Percentiles rank a stretch among this genome's conserved stretches.
Evolutionary conservation across 1,284 basidiomycete species (phyloP).

Genomic region (Irpex lacteus): DNA sequence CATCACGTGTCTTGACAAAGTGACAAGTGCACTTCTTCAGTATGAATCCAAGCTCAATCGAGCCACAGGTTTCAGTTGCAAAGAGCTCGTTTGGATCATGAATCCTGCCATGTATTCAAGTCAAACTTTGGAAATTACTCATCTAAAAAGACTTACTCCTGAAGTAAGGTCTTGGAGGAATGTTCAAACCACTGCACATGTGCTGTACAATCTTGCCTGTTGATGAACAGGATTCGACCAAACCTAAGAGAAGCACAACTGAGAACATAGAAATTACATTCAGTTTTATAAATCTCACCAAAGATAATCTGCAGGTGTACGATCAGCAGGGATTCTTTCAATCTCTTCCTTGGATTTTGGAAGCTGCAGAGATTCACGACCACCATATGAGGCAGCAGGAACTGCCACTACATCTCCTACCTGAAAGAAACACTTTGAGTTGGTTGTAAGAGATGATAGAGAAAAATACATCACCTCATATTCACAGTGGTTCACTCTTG

Average conservation of each 20-base stretch:
- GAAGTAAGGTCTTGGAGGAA: constrained; percentile 51
- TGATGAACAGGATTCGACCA: constrained; percentile 54
- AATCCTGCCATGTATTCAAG: constrained; percentile 24
- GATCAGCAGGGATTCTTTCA: constrained; percentile 32
- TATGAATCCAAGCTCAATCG: constrained; percentile 30
- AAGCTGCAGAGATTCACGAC: constrained; percentile 20
- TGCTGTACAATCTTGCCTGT: constrained; percentile 35
- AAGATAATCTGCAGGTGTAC: constrained; percentile 51
- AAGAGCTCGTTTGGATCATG: constrained; percentile 64
- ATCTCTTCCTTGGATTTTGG: constrained; percentile 24
- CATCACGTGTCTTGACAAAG: constrained; percentile 29
- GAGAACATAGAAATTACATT: not conserved
- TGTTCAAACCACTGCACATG: constrained; percentile 76
- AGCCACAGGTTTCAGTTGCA: constrained; percentile 51
- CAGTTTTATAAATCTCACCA: constrained; percentile 40
- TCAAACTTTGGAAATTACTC: not conserved
- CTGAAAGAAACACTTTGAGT: constrained; percentile 31
- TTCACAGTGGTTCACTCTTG: not conserved
- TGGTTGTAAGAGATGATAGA: not conserved
- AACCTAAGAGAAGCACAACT: constrained; percentile 47
- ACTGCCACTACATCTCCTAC: constrained; percentile 56
- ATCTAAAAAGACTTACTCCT: constrained; percentile 32
- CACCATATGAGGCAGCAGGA: constrained; percentile 33
- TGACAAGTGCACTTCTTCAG: constrained; percentile 43
- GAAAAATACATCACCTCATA: not conserved